Evolutionary conservation across 305 asterid genomes (phyloP).

Genomic region (Fraxinus velutina): DNA sequence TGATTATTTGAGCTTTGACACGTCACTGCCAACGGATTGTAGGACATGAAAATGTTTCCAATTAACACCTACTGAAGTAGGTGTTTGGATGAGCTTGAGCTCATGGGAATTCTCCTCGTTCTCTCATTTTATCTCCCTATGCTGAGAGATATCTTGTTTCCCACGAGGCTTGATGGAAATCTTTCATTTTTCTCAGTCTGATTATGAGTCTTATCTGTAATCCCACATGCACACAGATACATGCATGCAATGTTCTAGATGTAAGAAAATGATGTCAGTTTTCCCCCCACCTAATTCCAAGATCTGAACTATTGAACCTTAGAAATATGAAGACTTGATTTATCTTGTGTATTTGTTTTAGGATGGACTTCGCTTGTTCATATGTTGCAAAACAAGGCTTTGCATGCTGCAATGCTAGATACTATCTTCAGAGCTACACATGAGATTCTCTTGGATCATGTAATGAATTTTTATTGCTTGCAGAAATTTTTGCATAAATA

Average conservation of each 20-base stretch:
- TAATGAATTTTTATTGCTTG: background rate
- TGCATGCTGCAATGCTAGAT: background rate
- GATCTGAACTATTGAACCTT: background rate
- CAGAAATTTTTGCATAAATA: background rate
- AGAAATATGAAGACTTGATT: background rate
- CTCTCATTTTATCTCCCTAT: no score
- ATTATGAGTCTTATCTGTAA: background rate
- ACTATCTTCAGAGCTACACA: background rate
- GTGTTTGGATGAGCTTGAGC: background rate
- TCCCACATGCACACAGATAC: background rate
- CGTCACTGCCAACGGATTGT: background rate
- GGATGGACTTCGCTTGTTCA: constrained; percentile 26
- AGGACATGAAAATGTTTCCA: background rate
- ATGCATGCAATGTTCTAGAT: background rate
- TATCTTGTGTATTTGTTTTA: background rate
- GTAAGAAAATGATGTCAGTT: no score
- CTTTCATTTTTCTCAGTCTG: background rate
- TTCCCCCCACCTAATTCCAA: background rate
- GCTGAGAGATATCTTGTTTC: background rate
- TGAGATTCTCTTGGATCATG: background rate
- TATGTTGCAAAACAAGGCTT: constrained; percentile 18
- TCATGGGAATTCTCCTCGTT: no score
- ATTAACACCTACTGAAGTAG: background rate
- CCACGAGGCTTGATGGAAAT: background rate
- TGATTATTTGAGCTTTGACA: background rate